Conservation (phyloP, 2,329 filamentous ascomycete genomes). For the Trichoderma sp. region DNA sequence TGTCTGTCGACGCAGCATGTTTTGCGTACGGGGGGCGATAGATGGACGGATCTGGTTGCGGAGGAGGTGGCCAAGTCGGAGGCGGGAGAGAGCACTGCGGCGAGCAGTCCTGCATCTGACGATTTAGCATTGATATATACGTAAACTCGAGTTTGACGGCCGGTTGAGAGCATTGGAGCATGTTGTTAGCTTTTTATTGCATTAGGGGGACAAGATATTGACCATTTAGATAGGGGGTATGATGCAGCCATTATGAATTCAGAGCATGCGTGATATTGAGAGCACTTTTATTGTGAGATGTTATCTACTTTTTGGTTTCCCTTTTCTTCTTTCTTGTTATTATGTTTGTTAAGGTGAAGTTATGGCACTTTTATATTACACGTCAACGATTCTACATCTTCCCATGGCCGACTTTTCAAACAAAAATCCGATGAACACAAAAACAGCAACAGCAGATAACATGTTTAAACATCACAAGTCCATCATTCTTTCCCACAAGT, state of each 20-base stretch:
- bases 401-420: neutral
- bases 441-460: neutral
- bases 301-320: neutral
- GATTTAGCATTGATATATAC: slow-evolving; percentile 5
- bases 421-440: neutral
- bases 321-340: neutral
- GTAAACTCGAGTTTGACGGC: neutral
- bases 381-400: neutral
- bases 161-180: neutral
- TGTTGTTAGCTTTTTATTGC: neutral
- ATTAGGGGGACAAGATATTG: neutral
- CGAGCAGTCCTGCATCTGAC: slow-evolving; percentile 15
- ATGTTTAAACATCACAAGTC: neutral
- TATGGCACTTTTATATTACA: neutral
- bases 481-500: neutral
- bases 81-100: slow-evolving; percentile 9
- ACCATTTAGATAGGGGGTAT: neutral
- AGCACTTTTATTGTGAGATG: neutral
- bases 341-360: neutral
- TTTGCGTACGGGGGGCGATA: slow-evolving; percentile 58
- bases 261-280: neutral
- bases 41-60: slow-evolving; percentile 36
- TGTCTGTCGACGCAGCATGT: slow-evolving; percentile 59
- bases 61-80: slow-evolving; percentile 24
- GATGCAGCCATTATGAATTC: neutral